A percentile compares a stretch with the other conserved stretches of the same genome.
Conservation (phyloP, 768 basidiomycete genomes). For the Agrocybe chaxingu region DNA sequence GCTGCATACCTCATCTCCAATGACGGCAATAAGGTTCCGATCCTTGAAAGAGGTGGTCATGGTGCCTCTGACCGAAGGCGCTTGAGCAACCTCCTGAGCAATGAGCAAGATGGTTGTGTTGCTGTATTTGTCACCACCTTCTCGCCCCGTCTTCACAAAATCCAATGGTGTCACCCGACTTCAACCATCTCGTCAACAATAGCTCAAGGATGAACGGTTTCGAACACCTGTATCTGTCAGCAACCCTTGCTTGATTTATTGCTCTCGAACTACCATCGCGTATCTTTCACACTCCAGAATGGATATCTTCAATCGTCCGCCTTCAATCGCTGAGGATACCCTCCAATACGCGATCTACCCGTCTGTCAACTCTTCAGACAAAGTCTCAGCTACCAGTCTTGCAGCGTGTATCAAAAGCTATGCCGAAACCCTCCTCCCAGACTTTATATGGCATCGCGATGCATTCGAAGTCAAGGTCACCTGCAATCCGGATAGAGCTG, state of each 20-base stretch:
- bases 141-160: neutral
- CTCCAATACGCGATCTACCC: conserved; percentile 77
- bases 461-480: conserved; percentile 74
- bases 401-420: conserved; percentile 63
- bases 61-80: neutral
- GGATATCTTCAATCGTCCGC: conserved; percentile 73
- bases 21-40: conserved; percentile 88
- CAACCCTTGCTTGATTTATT: neutral
- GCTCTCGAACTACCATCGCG: neutral
- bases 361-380: conserved; percentile 48
- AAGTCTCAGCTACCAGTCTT: conserved; percentile 57
- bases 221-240: neutral
- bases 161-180: neutral
- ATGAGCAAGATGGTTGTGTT: conserved; percentile 1
- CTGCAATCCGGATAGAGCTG: conserved; percentile 33
- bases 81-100: neutral
- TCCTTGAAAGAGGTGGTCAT: conserved; percentile 73
- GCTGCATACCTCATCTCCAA: conserved; percentile 86
- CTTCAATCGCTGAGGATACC: conserved; percentile 83
- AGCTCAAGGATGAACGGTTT: neutral
- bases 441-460: conserved; percentile 84
- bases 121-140: conserved; percentile 12
- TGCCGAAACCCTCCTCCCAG: conserved; percentile 50
- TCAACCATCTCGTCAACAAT: neutral
- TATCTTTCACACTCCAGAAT: conserved; percentile 22